Percentiles rank a stretch among this genome's conserved stretches.
Evolutionary conservation across 495 filamentous ascomycete species (phyloP).

Genomic region (Aspergillus biplanus): DNA sequence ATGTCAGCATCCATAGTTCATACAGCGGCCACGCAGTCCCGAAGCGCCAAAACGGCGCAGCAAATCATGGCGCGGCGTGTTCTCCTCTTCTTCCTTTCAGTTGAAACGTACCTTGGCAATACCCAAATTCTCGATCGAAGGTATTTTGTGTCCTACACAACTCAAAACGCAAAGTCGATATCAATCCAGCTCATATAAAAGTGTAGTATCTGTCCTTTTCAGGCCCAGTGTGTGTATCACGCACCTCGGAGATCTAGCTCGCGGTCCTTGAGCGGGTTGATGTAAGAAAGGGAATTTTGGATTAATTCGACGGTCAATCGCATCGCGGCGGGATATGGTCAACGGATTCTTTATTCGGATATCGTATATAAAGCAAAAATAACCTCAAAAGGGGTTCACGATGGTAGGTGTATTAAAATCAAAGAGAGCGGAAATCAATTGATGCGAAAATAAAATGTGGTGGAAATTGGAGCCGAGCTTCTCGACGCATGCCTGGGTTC

Average conservation of each 20-base stretch:
- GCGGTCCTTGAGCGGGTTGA: conserved; percentile 96
- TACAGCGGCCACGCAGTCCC: neutral
- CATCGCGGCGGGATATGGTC: conserved; percentile 58
- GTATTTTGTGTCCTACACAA: conserved; percentile 93
- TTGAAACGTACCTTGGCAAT: conserved; percentile 75
- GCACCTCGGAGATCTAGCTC: conserved; percentile 99
- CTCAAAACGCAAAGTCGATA: conserved; percentile 61
- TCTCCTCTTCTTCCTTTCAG: neutral
- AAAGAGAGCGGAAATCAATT: neutral
- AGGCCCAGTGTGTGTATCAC: conserved; percentile 57
- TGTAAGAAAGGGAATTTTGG: conserved; percentile 88
- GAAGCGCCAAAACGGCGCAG: no score
- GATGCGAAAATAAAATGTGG: neutral
- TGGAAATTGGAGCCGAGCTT: neutral
- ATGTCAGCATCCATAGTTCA: conserved; percentile 14
- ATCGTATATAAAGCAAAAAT: conserved; percentile 18
- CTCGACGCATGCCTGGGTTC: neutral
- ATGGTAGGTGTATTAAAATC: neutral
- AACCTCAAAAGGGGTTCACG: neutral
- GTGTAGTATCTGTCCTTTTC: conserved; percentile 99
- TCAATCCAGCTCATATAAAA: conserved; percentile 80
- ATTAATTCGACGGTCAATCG: conserved; percentile 95
- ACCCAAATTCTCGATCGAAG: conserved; percentile 96
- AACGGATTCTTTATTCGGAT: conserved; percentile 20
- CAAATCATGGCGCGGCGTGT: no score